Evolutionary conservation across 495 filamentous ascomycete species (phyloP), one percentile per base, ranked within the genome.

Genomic region (Aspergillus mulundensis): DNA sequence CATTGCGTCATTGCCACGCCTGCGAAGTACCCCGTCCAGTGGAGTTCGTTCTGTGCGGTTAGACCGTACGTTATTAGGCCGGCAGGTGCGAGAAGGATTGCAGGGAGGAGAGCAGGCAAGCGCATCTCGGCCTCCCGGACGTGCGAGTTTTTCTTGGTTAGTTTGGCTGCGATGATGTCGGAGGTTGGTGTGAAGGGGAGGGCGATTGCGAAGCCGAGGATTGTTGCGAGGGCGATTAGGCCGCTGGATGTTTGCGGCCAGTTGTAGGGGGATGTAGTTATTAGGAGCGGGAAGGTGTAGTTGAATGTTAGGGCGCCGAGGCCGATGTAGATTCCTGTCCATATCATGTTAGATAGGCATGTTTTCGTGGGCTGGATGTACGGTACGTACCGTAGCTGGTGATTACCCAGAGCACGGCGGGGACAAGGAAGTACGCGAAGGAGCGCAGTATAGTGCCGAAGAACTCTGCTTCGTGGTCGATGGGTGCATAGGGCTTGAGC

Each of bases 101-200:
- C 74, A 36, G 77, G 73, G 19, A 83, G 68, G 55, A 85, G 70
- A 15, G 79, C 81, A 5, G 79, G 77, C 2, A 85, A 70, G 1
- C 82, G 79, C 81, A 85, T 84, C 63, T 85, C 82, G 38, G 82
- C 77, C 63, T 85, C 82, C 50, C 82, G 80, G 60, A 84, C 78
- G 43, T 74, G 72, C 53, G 72, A 66, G 69, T 85, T 85, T 24
- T 71, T 69, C 30, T 74, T 75, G 1, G 81, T 84, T 1, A 79
- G 73, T 62, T 73, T 70, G 18, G 82, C 82, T 3, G 81, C 82
- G 16, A 85, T 72, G 16, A 69, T 69, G 63, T 85, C 81, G 1
- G 80, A 83, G 10, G 74, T 74, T 6, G 77, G 71, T 15, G 78
- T 80, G 63, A 85, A 81, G 7, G 82, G 82, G 39, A 85, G 63